phyloP scores from a whole-genome alignment of 768 basidiomycete species.

The Mycena rebaudengoi region DNA sequence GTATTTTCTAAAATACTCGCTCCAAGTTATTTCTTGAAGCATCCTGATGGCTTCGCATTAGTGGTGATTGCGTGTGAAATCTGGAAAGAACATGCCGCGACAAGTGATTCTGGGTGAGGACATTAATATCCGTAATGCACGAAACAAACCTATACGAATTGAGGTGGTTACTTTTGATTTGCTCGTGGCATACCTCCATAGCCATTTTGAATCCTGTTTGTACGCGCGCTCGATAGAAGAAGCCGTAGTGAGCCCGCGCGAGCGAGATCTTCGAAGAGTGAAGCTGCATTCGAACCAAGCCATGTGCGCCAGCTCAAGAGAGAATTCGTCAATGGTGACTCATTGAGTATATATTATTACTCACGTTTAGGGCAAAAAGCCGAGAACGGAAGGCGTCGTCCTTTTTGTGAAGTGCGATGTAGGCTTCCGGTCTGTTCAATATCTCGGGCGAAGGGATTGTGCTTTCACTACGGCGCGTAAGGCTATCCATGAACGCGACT shows the following conservation, averaged over 20 bases:
- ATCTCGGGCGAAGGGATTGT: slow-evolving; percentile 17
- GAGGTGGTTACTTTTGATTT: too few species aligned
- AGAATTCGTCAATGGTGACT: too few species aligned
- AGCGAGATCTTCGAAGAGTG: slow-evolving; percentile 7
- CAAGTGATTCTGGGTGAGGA: neutral
- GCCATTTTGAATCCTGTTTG: neutral
- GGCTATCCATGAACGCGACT: neutral
- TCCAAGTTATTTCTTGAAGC: too few species aligned
- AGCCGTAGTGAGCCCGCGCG: neutral
- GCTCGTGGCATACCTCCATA: too few species aligned
- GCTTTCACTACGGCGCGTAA: neutral
- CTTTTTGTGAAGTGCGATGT: neutral
- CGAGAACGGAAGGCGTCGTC: slow-evolving; percentile 12
- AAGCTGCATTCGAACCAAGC: slow-evolving; percentile 3
- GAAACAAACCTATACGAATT: slow-evolving; percentile 8
- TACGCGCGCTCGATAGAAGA: slow-evolving; percentile 17
- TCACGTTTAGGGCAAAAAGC: neutral
- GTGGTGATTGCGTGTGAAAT: slow-evolving; percentile 1
- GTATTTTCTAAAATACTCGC: too few species aligned
- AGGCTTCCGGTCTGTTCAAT: neutral
- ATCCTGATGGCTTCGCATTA: too few species aligned
- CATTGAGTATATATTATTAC: too few species aligned
- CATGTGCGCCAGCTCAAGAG: too few species aligned
- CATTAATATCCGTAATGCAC: neutral
- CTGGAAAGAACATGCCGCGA: neutral